phyloP scores from a whole-genome alignment of 805 yeast species.

The Candida multigemmis region DNA sequence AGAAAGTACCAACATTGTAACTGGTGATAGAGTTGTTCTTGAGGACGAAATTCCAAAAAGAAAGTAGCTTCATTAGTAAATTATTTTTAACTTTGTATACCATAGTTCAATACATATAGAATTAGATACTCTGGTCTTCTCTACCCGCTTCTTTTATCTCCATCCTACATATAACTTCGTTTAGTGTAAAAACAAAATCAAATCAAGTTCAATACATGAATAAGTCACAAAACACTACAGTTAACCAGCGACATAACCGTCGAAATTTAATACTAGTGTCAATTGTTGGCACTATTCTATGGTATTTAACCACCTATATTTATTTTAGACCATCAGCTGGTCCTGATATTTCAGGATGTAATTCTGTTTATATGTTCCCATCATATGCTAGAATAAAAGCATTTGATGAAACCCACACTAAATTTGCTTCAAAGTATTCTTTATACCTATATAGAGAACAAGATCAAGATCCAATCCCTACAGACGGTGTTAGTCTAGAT shows the following conservation, averaged over 20 bases:
- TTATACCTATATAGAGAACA: constrained; percentile 82
- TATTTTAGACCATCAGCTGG: constrained; percentile 11
- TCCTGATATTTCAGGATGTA: constrained; percentile 40
- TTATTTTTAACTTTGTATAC: no score
- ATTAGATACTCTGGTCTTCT: no score
- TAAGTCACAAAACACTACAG: no score
- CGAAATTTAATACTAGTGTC: background rate
- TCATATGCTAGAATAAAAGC: constrained; percentile 68
- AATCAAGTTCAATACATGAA: no score
- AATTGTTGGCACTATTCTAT: constrained; percentile 5
- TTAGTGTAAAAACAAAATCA: no score
- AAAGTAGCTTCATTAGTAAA: no score
- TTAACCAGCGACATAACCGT: no score
- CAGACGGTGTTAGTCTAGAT: constrained; percentile 21
- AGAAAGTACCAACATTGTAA: constrained; percentile 8
- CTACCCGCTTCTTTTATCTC: no score
- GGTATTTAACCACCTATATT: constrained; percentile 3
- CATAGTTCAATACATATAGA: no score
- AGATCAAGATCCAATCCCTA: constrained; percentile 51
- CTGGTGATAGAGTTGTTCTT: constrained; percentile 24
- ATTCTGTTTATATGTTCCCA: constrained; percentile 73
- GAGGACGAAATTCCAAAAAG: constrained; percentile 10
- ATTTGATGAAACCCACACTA: constrained; percentile 62
- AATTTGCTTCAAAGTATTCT: constrained; percentile 75
- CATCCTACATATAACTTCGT: no score